A percentile compares a stretch with the other conserved stretches of the same genome.
Conservation (phyloP, 2,329 filamentous ascomycete genomes). For the Talaromyces piceae region DNA sequence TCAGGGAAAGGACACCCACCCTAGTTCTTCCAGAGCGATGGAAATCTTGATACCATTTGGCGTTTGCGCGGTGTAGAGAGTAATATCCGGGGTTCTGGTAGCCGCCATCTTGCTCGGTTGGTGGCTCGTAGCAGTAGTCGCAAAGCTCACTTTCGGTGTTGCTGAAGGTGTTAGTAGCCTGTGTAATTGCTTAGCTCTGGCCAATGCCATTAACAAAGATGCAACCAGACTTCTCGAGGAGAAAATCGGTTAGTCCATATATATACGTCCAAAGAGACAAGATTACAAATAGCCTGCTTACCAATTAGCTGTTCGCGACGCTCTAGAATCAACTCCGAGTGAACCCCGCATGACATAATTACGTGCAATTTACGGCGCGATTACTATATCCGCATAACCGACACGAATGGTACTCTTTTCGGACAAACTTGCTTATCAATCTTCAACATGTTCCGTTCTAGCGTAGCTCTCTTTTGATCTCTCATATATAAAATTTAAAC, state of each 20-base stretch:
- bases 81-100: conserved; percentile 52
- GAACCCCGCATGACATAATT: background rate
- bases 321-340: no score
- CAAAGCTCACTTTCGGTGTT: background rate
- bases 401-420: no score
- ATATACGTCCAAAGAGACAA: background rate
- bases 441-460: background rate
- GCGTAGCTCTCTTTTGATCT: background rate
- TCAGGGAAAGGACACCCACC: conserved; percentile 26
- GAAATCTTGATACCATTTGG: conserved; percentile 88
- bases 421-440: background rate
- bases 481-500: background rate
- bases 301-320: background rate
- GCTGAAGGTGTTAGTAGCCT: background rate
- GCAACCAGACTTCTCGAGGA: background rate
- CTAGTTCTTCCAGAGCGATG: conserved; percentile 78
- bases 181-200: background rate
- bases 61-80: conserved; percentile 73
- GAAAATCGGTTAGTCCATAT: background rate
- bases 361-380: no score
- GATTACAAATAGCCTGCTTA: background rate
- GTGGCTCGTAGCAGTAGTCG: background rate
- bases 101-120: conserved; percentile 20
- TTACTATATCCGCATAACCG: no score
- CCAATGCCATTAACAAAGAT: background rate